These are phyloP conservation scores for Leishmania amazonensis DNA, from an alignment of 208 protist genomes.

Conservation along the genomic window DNA sequence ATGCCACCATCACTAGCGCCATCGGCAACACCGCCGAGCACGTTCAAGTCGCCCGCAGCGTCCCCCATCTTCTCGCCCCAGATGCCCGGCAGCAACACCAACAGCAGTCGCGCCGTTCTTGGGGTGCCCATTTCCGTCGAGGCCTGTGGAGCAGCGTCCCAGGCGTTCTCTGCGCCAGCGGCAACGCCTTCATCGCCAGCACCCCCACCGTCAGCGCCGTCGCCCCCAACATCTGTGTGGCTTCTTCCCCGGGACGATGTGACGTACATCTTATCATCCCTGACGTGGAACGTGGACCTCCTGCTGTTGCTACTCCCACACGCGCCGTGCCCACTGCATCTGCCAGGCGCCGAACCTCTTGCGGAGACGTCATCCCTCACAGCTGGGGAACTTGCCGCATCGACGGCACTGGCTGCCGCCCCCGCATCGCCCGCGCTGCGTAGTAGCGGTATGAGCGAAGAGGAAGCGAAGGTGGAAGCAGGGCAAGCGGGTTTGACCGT, in stretches of 20 bases:
- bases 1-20: neutral
- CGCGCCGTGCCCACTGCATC: constrained; percentile 46
- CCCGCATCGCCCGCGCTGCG: neutral
- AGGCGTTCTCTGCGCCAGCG: neutral
- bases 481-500: neutral
- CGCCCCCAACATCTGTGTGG: constrained; percentile 6
- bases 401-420: neutral
- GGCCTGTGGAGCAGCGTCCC: neutral
- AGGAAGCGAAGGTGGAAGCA: neutral
- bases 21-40: neutral
- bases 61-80: neutral
- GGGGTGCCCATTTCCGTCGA: neutral
- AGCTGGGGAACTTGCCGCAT: neutral
- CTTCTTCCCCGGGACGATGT: constrained; percentile 48
- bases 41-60: neutral
- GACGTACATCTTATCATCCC: constrained; percentile 56
- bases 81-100: neutral
- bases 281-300: constrained; percentile 75
- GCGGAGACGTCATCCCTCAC: neutral
- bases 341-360: constrained; percentile 7
- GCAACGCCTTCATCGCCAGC: neutral
- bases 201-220: constrained; percentile 1
- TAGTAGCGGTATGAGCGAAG: neutral
- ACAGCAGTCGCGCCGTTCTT: neutral
- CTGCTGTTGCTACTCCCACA: constrained; percentile 54